A percentile compares a stretch with the other conserved stretches of the same genome.
These are phyloP conservation scores for Yamadazyma epiphylla DNA, from an alignment of 1,139 yeast genomes.

Conservation along the genomic window DNA sequence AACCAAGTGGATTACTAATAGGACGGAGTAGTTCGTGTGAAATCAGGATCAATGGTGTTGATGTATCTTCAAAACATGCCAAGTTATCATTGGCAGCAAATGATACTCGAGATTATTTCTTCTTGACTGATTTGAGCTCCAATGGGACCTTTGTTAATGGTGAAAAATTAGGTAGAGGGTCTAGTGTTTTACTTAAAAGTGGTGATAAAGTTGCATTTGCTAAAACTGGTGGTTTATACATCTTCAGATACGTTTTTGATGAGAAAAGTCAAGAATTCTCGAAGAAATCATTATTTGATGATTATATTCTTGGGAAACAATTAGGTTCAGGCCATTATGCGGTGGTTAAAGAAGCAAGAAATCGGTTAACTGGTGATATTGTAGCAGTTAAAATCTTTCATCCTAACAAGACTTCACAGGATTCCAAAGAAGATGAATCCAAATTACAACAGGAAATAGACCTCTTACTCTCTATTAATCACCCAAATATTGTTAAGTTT, in stretches of 20 bases:
- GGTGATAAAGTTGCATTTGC: slow-evolving; percentile 69
- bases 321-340: slow-evolving; percentile 80
- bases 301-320: slow-evolving; percentile 56
- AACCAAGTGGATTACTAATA: slow-evolving; percentile 31
- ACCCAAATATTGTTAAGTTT: slow-evolving; percentile 66
- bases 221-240: slow-evolving; percentile 49
- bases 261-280: slow-evolving; percentile 12
- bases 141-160: slow-evolving; percentile 70
- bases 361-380: slow-evolving; percentile 51
- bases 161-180: slow-evolving; percentile 45
- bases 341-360: slow-evolving; percentile 65
- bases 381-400: slow-evolving; percentile 81
- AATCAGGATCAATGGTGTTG: slow-evolving; percentile 49
- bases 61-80: slow-evolving; percentile 68
- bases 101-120: slow-evolving; percentile 36
- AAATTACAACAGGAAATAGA: slow-evolving; percentile 67
- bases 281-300: slow-evolving; percentile 48
- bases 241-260: slow-evolving; percentile 45
- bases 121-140: slow-evolving; percentile 56
- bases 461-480: slow-evolving; percentile 61
- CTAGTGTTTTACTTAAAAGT: slow-evolving; percentile 47
- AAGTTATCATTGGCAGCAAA: slow-evolving; percentile 38
- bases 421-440: slow-evolving; percentile 36
- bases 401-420: slow-evolving; percentile 45
- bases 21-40: slow-evolving; percentile 69